Percentiles rank a stretch among this genome's conserved stretches.
These are phyloP conservation scores for Ophiostoma pallidulum DNA, from an alignment of 2,329 filamentous ascomycete species.

Conservation along the genomic window DNA sequence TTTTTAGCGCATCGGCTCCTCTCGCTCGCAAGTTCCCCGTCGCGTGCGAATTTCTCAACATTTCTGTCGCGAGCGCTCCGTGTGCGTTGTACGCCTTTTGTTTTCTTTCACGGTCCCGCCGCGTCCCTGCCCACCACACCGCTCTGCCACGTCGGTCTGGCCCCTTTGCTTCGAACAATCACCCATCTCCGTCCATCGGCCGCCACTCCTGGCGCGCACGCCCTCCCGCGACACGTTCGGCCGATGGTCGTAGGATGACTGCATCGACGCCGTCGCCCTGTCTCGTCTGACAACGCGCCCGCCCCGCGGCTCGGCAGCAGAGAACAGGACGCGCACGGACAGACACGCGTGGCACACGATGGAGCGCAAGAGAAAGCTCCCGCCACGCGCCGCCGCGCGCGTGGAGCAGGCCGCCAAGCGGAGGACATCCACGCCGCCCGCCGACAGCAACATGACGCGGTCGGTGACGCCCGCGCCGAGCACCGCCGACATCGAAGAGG, in stretches of 20 bases:
- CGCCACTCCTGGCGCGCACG: neutral
- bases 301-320: neutral
- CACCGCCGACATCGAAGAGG: conserved; percentile 22
- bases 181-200: too few relatives aligned
- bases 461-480: conserved; percentile 36
- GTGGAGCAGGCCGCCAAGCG: conserved; percentile 52
- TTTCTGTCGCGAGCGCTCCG: too few relatives aligned
- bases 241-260: conserved; percentile 13
- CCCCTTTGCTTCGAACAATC: neutral
- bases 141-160: too few relatives aligned
- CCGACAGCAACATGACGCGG: conserved; percentile 24
- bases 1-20: conserved; percentile 11
- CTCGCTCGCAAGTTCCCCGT: neutral
- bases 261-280: conserved; percentile 10
- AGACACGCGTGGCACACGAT: conserved; percentile 26
- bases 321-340: neutral
- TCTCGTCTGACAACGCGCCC: conserved; percentile 11
- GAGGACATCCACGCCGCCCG: conserved; percentile 46
- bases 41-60: conserved; percentile 10
- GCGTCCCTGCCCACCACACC: too few relatives aligned
- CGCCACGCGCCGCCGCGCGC: conserved; percentile 51
- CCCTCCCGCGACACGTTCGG: neutral
- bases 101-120: too few relatives aligned
- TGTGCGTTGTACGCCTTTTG: too few relatives aligned
- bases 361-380: conserved; percentile 59